phyloP scores from a whole-genome alignment of 306 rosid genomes.

The Myrica gale region DNA sequence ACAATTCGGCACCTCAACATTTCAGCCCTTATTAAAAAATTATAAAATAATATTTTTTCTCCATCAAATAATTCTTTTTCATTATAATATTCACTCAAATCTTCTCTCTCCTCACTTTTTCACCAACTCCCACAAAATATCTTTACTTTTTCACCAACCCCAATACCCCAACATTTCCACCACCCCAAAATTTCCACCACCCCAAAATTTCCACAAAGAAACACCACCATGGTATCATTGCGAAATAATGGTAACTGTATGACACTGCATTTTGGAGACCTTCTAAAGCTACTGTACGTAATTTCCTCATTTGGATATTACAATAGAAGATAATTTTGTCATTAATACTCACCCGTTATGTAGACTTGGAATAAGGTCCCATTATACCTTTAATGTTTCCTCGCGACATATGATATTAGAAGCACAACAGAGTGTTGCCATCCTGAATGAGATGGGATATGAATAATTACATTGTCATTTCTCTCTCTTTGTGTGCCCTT shows the following conservation, averaged over 20 bases:
- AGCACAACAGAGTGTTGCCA: not conserved
- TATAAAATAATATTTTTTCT: too few relatives aligned
- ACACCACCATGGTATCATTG: too few relatives aligned
- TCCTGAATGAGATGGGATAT: not conserved
- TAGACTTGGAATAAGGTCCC: not conserved
- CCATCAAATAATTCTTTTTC: too few relatives aligned
- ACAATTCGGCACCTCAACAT: too few relatives aligned
- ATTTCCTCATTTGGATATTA: not conserved
- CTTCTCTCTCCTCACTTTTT: too few relatives aligned
- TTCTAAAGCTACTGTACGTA: not conserved
- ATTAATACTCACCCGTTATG: not conserved
- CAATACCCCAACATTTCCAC: too few relatives aligned
- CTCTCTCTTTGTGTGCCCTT: not conserved
- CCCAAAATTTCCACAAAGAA: too few relatives aligned
- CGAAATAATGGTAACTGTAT: not conserved
- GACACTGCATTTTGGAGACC: not conserved
- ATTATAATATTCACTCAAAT: too few relatives aligned
- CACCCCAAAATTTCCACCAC: too few relatives aligned
- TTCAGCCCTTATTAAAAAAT: too few relatives aligned
- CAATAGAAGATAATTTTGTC: not conserved
- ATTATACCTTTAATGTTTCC: not conserved
- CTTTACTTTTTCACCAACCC: too few relatives aligned
- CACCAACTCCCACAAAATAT: too few relatives aligned
- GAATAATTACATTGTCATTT: not conserved
- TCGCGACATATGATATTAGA: not conserved